These are phyloP conservation scores for Suillus plorans DNA, from an alignment of 768 basidiomycete species.

Conservation along the genomic window DNA sequence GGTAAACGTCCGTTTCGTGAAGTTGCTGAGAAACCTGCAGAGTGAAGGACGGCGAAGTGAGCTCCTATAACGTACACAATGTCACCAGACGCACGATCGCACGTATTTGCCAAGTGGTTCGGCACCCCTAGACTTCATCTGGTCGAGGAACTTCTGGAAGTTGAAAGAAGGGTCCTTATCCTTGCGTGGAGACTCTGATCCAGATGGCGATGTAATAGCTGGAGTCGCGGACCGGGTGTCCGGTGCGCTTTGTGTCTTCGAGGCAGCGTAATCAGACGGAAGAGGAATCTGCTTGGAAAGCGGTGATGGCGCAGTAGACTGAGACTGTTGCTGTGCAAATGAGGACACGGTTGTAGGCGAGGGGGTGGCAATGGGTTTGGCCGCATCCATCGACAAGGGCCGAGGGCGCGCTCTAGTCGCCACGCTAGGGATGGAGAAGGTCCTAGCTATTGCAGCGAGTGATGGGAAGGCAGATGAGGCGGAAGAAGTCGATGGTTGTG, in stretches of 20 bases:
- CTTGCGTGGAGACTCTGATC: conserved; percentile 30
- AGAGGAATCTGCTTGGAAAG: conserved; percentile 10
- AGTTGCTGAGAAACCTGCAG: conserved; percentile 86
- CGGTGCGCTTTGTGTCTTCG: conserved; percentile 13
- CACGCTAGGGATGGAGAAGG: conserved; percentile 55
- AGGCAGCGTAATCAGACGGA: conserved; percentile 4
- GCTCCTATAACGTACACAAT: conserved; percentile 1
- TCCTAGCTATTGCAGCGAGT: conserved; percentile 64
- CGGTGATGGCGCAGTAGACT: conserved; percentile 9
- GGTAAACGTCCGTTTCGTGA: conserved; percentile 87
- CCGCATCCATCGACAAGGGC: conserved; percentile 62
- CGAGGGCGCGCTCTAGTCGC: conserved; percentile 39
- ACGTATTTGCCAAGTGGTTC: conserved; percentile 95
- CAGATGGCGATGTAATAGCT: conserved; percentile 17
- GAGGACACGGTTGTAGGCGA: conserved; percentile 59
- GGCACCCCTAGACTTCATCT: conserved; percentile 85
- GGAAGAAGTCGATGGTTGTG: conserved; percentile 12
- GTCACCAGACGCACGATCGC: conserved; percentile 69
- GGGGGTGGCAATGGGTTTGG: conserved; percentile 56
- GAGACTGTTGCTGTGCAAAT: conserved; percentile 37
- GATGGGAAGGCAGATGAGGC: conserved; percentile 52
- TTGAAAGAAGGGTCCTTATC: conserved; percentile 66
- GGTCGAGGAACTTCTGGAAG: conserved; percentile 92
- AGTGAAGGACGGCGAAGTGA: background rate
- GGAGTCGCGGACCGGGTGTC: conserved; percentile 28